Evolutionary conservation across 75 land plant species (phyloP), one percentile per base, ranked within the genome.

Genomic region (Cryptomeria japonica): DNA sequence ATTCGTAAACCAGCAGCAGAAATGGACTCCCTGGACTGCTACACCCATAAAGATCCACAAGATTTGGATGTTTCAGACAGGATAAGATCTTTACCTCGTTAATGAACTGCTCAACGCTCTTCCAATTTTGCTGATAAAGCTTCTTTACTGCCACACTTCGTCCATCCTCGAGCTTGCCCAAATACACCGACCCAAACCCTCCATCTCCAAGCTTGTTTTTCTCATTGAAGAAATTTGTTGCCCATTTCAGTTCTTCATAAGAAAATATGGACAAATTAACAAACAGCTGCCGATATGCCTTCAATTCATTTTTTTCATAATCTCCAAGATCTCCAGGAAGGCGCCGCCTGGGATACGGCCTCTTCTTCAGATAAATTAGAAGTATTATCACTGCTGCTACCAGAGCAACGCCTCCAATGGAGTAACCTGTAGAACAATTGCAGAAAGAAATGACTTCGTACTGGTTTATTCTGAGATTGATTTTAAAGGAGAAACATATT

Each of bases 1-100:
- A 89, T 83, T 92, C 93, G 80, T 92, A 92, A 15, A 92, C 92
- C 15, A 92, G 86, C 34, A 91, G 86, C 7, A 91, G 32, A 19
- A 86, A 10, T 3, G 88, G 68, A 19, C 70, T 46, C 22, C 87
- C 83, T 6, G 42, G 77, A 51, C 75, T 70, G n/a, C 84, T 86
- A 56, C 85, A 91, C 11, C 92, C 92, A 25, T 89, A 42, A 44
- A 91, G 87, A 55, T 70, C 85, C 34, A 91, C 92, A 36, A 91
- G 51, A 88, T 91, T 91, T 36, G 80, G 70, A 56, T 91, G 92
- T 14, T 83, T 72, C 25, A 91, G 89, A 31, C 51, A 87, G 36
- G 90, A 90, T 6, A 91, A 15, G 34, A 90, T 89, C n/a, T 46
- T 25, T 5, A 91, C 87, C 73, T 91, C 92, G 5, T 90, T 90